Base-by-base conservation (phyloP, 2,329 filamentous ascomycete genomes). In the Talaromyces funiculosus region DNA sequence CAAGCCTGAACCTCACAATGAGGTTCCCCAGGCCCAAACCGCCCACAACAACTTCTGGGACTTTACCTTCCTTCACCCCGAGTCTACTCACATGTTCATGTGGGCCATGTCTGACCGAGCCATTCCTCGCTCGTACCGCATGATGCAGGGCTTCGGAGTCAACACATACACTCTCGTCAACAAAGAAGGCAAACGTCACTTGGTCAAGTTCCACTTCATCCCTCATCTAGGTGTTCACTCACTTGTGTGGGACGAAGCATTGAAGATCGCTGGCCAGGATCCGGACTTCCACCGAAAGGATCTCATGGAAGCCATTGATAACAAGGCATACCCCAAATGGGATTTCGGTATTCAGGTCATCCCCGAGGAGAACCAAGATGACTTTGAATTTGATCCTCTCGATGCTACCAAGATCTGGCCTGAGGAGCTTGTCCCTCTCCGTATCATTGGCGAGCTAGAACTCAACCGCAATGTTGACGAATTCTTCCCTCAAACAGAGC, bases 391-490 rank as follows among this genome's bases (percentile, higher is more conserved):
- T 63, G 90, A 94, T 67, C 87, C 93, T 31, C 82, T 95, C 1
- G 90, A 95, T 66, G 87, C 90, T 0, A 95, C 90, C 38, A 94
- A 95, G 77, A 74, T 93, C 26, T 94, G 90, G 90, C 90, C 90
- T 0, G 89, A 94, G 69, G 88, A 93, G 12, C 75, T 86, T 0
- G 78, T 92, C 0, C 90, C 90, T 0, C 81, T 93, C 20, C 83
- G 87, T 7, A 90, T 90, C 69, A 89, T 95, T 60, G 90, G 90
- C 40, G 84, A 92, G 72, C 71, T 95, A 0, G 87, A 92, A 70
- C 81, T 95, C 5, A 92, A 94, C 79, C 83, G 83, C 58, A 93
- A 90, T 62, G 80, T 89, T 1, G 89, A 93, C 64, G 90, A 95
- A 70, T 94, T 84, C 77, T 94, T 94, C 75, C 80, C 90, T 0